Percentiles rank a stretch among this genome's conserved stretches.
Conservation (phyloP, 2,329 filamentous ascomycete genomes). For the Eutypella sp. region DNA sequence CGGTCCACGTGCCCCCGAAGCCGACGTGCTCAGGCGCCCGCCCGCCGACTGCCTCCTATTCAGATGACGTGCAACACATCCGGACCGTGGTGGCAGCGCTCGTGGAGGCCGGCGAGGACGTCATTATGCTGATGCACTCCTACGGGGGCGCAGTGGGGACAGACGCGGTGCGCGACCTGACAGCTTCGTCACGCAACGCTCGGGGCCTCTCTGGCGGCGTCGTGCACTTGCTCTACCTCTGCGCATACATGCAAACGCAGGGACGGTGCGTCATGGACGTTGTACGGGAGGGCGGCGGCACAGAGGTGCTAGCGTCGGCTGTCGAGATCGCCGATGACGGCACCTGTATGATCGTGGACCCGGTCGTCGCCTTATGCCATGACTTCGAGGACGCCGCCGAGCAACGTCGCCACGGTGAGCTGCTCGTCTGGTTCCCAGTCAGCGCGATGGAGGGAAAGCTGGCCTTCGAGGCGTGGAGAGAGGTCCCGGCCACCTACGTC, state of each 20-base stretch:
- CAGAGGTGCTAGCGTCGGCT: not conserved
- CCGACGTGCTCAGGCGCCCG: not conserved
- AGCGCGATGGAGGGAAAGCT: not conserved
- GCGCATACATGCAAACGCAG: not conserved
- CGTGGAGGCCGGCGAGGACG: not conserved
- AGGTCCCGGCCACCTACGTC: not conserved
- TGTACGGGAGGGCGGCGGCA: not conserved
- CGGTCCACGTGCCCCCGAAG: not conserved
- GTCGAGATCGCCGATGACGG: not conserved
- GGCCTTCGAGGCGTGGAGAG: not conserved
- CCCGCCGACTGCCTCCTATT: not conserved
- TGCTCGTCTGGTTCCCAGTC: not conserved
- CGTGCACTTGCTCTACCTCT: not conserved
- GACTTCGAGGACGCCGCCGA: not conserved
- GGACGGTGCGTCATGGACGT: not conserved
- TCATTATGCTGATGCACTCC: not conserved
- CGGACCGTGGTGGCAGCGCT: not conserved
- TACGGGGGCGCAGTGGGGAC: not conserved
- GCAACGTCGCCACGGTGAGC: not conserved
- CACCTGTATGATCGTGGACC: not conserved
- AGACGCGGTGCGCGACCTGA: not conserved
- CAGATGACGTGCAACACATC: not conserved
- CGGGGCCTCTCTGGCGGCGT: not conserved
- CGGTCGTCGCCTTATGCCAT: not conserved
- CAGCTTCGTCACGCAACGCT: not conserved